Conservation (phyloP, 2,329 filamentous ascomycete genomes). For the Polytolypa hystricis region DNA sequence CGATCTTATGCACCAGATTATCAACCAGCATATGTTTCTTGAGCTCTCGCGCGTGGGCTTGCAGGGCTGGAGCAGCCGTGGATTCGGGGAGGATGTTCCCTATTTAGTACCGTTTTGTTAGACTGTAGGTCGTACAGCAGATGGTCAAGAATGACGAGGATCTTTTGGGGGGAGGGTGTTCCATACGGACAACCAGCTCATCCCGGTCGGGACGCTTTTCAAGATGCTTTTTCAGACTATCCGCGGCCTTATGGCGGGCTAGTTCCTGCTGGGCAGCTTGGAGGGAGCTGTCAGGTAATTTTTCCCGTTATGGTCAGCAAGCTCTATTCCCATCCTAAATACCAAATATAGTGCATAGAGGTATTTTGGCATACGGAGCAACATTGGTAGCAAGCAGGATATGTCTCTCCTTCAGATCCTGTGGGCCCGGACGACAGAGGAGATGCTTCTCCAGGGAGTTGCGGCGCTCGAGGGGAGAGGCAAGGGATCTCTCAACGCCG, state of each 20-base stretch:
- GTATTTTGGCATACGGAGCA: slow-evolving; percentile 47
- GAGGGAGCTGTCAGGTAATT: slow-evolving; percentile 28
- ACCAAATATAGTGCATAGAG: too few relatives aligned
- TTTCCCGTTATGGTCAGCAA: too few relatives aligned
- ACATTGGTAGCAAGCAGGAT: slow-evolving; percentile 57
- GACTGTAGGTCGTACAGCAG: too few relatives aligned
- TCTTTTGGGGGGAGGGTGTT: too few relatives aligned
- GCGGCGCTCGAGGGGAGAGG: slow-evolving; percentile 45
- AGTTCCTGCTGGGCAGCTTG: slow-evolving; percentile 53
- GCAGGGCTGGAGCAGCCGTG: slow-evolving; percentile 64
- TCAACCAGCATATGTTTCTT: slow-evolving; percentile 81
- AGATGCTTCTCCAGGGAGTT: slow-evolving; percentile 65
- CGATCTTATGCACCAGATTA: slow-evolving; percentile 75
- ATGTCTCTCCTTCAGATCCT: slow-evolving; percentile 58
- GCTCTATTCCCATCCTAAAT: too few relatives aligned
- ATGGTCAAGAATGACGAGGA: too few relatives aligned
- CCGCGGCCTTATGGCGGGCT: slow-evolving; percentile 51
- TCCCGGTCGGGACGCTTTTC: slow-evolving; percentile 56
- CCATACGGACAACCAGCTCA: slow-evolving; percentile 66
- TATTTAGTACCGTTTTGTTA: slow-evolving; percentile 31
- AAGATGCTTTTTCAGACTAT: slow-evolving; percentile 54
- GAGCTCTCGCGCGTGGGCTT: slow-evolving; percentile 72
- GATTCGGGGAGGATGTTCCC: slow-evolving; percentile 79
- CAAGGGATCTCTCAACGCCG: slow-evolving; percentile 46
- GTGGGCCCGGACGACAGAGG: slow-evolving; percentile 53